These are phyloP conservation scores for Mycocentrospora acerina DNA, from an alignment of 2,329 filamentous ascomycete species.

Conservation along the genomic window DNA sequence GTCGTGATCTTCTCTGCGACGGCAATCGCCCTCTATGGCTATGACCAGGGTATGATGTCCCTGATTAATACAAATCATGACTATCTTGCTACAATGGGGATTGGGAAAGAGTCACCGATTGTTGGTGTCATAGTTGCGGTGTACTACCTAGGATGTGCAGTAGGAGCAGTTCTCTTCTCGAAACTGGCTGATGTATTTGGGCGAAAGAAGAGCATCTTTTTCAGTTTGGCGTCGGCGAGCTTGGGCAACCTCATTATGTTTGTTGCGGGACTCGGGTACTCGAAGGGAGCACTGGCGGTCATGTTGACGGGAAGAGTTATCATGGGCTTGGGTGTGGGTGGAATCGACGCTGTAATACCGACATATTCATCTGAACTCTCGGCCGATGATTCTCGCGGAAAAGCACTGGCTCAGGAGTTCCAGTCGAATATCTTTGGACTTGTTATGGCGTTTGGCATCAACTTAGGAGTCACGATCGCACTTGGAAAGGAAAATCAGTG, in stretches of 20 bases:
- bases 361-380: constrained; percentile 61
- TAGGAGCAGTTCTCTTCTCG: constrained; percentile 60
- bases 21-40: constrained; percentile 57
- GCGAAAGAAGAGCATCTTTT: constrained; percentile 58
- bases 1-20: constrained; percentile 57
- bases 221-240: constrained; percentile 55
- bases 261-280: constrained; percentile 53
- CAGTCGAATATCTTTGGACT: constrained; percentile 66
- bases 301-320: constrained; percentile 55
- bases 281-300: constrained; percentile 46
- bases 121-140: constrained; percentile 63
- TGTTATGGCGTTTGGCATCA: constrained; percentile 62
- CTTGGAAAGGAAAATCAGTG: constrained; percentile 60
- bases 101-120: constrained; percentile 51
- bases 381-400: constrained; percentile 58
- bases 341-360: constrained; percentile 62
- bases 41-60: constrained; percentile 53
- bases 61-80: constrained; percentile 57
- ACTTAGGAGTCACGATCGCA: constrained; percentile 54
- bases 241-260: constrained; percentile 64
- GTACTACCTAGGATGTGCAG: constrained; percentile 63
- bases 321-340: constrained; percentile 61
- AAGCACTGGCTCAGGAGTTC: constrained; percentile 63
- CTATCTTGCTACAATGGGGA: constrained; percentile 61
- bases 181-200: constrained; percentile 56